These are phyloP conservation scores for Pleurotus platypus DNA, from an alignment of 768 basidiomycete genomes.

Conservation along the genomic window DNA sequence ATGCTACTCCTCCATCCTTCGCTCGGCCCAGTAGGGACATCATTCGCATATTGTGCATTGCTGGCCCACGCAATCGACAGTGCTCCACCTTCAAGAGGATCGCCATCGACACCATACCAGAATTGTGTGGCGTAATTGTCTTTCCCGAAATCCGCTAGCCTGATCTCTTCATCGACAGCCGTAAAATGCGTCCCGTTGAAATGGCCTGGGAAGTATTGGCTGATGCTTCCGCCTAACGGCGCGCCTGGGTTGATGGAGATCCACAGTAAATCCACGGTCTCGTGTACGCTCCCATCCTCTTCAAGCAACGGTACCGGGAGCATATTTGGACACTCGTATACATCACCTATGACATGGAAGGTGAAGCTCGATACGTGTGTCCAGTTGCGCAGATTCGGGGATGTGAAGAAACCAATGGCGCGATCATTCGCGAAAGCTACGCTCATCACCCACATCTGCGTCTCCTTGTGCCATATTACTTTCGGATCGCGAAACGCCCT, in stretches of 20 bases:
- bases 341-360: background rate
- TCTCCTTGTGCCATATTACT: background rate
- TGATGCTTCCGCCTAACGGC: background rate
- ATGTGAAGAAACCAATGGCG: background rate
- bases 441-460: background rate
- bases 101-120: background rate
- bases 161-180: background rate
- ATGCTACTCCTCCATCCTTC: background rate
- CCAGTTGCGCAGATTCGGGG: constrained; percentile 1
- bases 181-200: constrained; percentile 2
- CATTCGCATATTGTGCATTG: background rate
- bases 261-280: background rate
- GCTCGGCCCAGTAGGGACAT: background rate
- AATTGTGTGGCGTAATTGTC: background rate
- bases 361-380: background rate
- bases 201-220: constrained; percentile 1
- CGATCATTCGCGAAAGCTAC: background rate
- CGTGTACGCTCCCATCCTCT: background rate
- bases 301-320: background rate
- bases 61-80: background rate
- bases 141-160: background rate
- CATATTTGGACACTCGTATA: constrained; percentile 1
- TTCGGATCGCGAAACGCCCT: background rate
- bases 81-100: background rate
- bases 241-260: background rate